A percentile compares a stretch with the other conserved stretches of the same genome.
Evolutionary conservation across 2,329 filamentous ascomycete species (phyloP).

Genomic region (Stagonosporopsis vannaccii): DNA sequence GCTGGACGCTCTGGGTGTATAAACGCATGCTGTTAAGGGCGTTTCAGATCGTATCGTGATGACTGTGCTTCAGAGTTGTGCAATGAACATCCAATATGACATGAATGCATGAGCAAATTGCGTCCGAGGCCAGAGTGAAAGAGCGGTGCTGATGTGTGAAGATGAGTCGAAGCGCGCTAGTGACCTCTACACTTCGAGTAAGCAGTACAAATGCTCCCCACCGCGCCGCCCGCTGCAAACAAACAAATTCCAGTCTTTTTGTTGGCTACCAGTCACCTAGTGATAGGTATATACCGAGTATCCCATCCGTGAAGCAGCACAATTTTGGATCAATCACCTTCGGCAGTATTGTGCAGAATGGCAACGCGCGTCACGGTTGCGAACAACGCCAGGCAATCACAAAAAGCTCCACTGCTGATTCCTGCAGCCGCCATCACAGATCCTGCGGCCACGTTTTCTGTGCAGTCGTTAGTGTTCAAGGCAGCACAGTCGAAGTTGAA

Average conservation of each 20-base stretch:
- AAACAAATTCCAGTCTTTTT: neutral
- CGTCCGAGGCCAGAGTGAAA: neutral
- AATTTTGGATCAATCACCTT: neutral
- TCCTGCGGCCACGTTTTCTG: constrained; percentile 27
- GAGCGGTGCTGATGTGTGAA: neutral
- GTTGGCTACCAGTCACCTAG: neutral
- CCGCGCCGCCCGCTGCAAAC: neutral
- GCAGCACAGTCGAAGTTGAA: constrained; percentile 41
- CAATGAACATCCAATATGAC: neutral
- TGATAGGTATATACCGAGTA: neutral
- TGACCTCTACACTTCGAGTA: constrained; percentile 3
- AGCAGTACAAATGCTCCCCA: constrained; percentile 9
- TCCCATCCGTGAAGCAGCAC: neutral
- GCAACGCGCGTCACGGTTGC: constrained; percentile 41
- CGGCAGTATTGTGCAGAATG: neutral
- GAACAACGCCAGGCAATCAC: constrained; percentile 42
- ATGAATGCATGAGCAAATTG: neutral
- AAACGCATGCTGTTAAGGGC: neutral
- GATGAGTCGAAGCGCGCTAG: constrained; percentile 16
- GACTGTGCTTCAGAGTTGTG: neutral
- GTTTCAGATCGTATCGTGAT: neutral
- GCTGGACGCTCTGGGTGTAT: neutral
- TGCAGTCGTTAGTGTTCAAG: constrained; percentile 37
- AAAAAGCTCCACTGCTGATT: constrained; percentile 38
- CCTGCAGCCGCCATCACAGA: constrained; percentile 26